These are phyloP conservation scores for Penicillium sp. DNA, from an alignment of 2,329 filamentous ascomycete species.

Conservation along the genomic window DNA sequence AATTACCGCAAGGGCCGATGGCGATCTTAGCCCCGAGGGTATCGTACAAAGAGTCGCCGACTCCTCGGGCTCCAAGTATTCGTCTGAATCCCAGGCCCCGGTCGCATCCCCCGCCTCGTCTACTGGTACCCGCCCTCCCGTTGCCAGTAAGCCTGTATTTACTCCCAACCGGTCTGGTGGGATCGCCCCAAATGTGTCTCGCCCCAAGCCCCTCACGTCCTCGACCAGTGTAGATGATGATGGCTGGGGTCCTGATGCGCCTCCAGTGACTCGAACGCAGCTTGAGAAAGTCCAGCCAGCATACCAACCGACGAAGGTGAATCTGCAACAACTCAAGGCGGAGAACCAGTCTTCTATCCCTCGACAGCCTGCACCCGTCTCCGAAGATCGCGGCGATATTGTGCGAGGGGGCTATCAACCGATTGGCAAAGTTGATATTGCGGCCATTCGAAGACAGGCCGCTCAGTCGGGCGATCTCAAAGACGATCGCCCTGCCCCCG, in stretches of 20 bases:
- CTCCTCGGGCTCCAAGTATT: constrained; percentile 93
- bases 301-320: constrained; percentile 93
- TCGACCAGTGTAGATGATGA: constrained; percentile 68
- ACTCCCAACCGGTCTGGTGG: constrained; percentile 66
- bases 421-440: constrained; percentile 95
- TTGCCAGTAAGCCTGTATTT: constrained; percentile 87
- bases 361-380: constrained; percentile 48
- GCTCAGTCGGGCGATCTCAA: constrained; percentile 53
- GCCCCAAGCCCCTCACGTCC: constrained; percentile 52
- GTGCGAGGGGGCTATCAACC: constrained; percentile 88
- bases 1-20: constrained; percentile 88
- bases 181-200: constrained; percentile 55
- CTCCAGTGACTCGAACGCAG: constrained; percentile 79
- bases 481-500: constrained; percentile 76
- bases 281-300: constrained; percentile 89
- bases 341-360: constrained; percentile 59
- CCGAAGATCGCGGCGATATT: constrained; percentile 58
- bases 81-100: constrained; percentile 59
- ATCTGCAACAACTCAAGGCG: constrained; percentile 79
- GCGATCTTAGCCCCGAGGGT: constrained; percentile 78
- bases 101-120: constrained; percentile 41
- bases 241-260: constrained; percentile 93
- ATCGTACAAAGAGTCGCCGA: constrained; percentile 94
- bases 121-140: constrained; percentile 58
- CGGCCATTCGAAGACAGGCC: constrained; percentile 75